A percentile compares a stretch with the other conserved stretches of the same genome.
phyloP scores from a whole-genome alignment of 495 filamentous ascomycete genomes.

The Podospora comata region DNA sequence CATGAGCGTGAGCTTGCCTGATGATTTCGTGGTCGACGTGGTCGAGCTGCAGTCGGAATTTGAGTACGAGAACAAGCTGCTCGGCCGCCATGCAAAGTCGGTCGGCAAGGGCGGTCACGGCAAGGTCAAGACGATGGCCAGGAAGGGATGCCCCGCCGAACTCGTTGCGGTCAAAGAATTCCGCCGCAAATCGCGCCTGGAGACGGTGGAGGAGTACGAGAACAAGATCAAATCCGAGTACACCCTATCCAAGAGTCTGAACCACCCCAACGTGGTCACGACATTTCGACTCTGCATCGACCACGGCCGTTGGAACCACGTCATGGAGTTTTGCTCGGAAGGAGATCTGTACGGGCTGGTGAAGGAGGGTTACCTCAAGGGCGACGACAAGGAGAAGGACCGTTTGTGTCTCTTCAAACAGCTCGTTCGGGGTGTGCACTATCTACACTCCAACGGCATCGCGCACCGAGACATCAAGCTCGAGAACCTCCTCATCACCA shows the following conservation, averaged over 20 bases:
- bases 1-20: slow-evolving; percentile 59
- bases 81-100: slow-evolving; percentile 59
- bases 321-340: slow-evolving; percentile 78
- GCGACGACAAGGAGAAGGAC: slow-evolving; percentile 61
- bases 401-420: slow-evolving; percentile 79
- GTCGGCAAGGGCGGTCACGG: slow-evolving; percentile 72
- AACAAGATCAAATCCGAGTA: slow-evolving; percentile 80
- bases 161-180: slow-evolving; percentile 79
- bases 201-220: slow-evolving; percentile 63
- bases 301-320: slow-evolving; percentile 69
- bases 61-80: slow-evolving; percentile 54
- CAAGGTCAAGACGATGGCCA: slow-evolving; percentile 66
- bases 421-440: slow-evolving; percentile 64
- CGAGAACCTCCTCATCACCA: slow-evolving; percentile 70
- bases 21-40: slow-evolving; percentile 62
- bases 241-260: slow-evolving; percentile 68
- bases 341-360: slow-evolving; percentile 72
- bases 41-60: slow-evolving; percentile 59
- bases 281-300: slow-evolving; percentile 66
- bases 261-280: slow-evolving; percentile 77
- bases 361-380: slow-evolving; percentile 57
- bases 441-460: slow-evolving; percentile 67
- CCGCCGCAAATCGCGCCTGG: slow-evolving; percentile 57
- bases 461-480: slow-evolving; percentile 81
- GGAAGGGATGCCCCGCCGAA: slow-evolving; percentile 51